Conservation (phyloP, 441 rosid species). For the Mallotus repandus region DNA sequence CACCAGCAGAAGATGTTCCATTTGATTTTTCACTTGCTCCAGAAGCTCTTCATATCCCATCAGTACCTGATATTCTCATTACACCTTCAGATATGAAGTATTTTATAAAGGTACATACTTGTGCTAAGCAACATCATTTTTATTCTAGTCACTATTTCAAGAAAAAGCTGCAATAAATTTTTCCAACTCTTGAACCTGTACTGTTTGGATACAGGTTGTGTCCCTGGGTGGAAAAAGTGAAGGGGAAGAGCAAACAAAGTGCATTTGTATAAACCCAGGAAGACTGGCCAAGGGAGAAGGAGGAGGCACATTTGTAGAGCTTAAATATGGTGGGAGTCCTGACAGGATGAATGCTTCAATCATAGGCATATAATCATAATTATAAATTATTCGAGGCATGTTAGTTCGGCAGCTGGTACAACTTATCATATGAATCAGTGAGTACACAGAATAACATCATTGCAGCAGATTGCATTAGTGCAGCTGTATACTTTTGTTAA, state of each 20-base stretch:
- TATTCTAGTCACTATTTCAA: constrained; percentile 3
- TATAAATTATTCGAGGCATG: neutral
- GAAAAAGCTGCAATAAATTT: neutral
- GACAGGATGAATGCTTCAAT: constrained; percentile 67
- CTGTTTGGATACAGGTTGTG: constrained; percentile 47
- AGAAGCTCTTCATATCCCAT: constrained; percentile 57
- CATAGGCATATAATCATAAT: constrained; percentile 49
- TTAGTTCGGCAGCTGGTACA: neutral
- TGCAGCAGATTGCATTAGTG: neutral
- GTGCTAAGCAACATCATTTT: constrained; percentile 4
- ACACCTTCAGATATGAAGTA: constrained; percentile 88
- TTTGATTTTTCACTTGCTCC: constrained; percentile 77
- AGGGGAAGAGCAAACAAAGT: constrained; percentile 58
- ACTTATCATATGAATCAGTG: neutral
- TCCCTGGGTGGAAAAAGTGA: constrained; percentile 51
- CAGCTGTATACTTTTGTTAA: neutral
- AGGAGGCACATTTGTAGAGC: constrained; percentile 86
- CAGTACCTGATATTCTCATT: constrained; percentile 74
- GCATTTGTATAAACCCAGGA: constrained; percentile 91
- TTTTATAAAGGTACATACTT: constrained; percentile 65
- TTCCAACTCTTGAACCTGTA: neutral
- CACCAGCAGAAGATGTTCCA: constrained; percentile 83
- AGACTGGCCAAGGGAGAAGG: constrained; percentile 92
- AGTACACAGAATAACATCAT: neutral
- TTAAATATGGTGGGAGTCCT: constrained; percentile 56